phyloP scores from a whole-genome alignment of 2,329 filamentous ascomycete species.

The Septoria petroselini region DNA sequence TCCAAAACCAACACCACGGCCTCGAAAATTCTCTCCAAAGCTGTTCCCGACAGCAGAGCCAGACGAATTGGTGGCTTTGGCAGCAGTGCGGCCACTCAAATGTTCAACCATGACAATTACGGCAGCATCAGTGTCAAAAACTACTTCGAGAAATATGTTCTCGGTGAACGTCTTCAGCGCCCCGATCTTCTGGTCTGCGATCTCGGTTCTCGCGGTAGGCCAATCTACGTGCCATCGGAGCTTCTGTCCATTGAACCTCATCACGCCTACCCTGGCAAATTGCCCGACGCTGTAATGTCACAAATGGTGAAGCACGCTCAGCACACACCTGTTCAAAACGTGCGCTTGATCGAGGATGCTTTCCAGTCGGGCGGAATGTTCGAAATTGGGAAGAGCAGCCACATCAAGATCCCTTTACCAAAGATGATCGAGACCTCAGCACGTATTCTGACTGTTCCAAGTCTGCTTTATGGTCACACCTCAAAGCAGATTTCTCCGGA shows the following conservation, averaged over 20 bases:
- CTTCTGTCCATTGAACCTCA: conserved; percentile 10
- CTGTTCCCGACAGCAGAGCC: not conserved
- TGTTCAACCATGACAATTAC: not conserved
- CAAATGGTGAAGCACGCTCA: conserved; percentile 6
- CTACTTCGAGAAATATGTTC: conserved; percentile 15
- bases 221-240: conserved; percentile 14
- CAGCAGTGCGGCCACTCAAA: not conserved
- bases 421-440: conserved; percentile 3
- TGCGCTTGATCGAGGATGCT: not conserved
- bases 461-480: not conserved
- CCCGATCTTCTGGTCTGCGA: conserved; percentile 8
- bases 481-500: not conserved
- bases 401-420: not conserved
- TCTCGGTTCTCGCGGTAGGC: not conserved
- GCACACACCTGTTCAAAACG: not conserved
- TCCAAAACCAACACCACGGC: not conserved
- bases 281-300: conserved; percentile 8
- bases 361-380: not conserved
- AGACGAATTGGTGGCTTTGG: conserved; percentile 6
- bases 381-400: not conserved
- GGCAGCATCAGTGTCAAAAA: conserved; percentile 1
- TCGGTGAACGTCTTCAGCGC: not conserved
- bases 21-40: not conserved
- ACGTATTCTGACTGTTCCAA: not conserved
- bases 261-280: conserved; percentile 5